Evolutionary conservation across 768 basidiomycete species (phyloP), one percentile per base, ranked within the genome.

Genomic region (Mycena maculata): DNA sequence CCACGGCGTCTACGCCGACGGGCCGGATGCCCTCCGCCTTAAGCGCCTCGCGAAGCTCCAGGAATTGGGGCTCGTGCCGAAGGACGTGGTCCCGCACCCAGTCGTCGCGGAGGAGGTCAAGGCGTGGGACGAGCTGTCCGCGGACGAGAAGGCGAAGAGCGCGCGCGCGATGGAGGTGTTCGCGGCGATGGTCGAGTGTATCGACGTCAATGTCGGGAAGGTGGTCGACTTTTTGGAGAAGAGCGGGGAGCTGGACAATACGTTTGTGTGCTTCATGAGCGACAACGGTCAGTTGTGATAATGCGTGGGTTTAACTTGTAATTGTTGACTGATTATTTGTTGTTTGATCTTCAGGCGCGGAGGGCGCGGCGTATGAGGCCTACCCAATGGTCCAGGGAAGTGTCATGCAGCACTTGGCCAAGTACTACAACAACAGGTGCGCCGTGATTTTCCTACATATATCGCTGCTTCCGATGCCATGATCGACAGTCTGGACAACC

Each of bases 151-250:
- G 28, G 60, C 60, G 9, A 61, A 61, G 60, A 13, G 9, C 28
- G 60, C 60, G 38, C 27, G 60, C n/a, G 60, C 60, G 39, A 61
- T 61, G 60, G 60, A 61, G 49, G 60, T 61, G 13, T 61, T 61
- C 23, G 60, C 60, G 38, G 60, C 49, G 39, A 61, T 61, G 60
- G 60, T 61, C 7, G 60, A 61, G 50, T 61, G 60, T 31, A 61
- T 61, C 23, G 60, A 61, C 41, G 60, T 25, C 0, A 61, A 61
- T 61, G 60, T 61, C 7, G 60, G 60, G n/a, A 61, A 61, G 50
- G 60, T 61, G 49, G 41, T 13, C 31, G 60, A 61, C 15, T 53
- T 52, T 23, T 31, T 61, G 49, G 60, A 61, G 60, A 42, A 61
- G 60, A 61, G 49, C 47, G 58, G 58, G 6, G 47, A 60, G 58